Base-by-base conservation (phyloP, 2,329 filamentous ascomycete genomes). In the Colletotrichum aenigma region DNA sequence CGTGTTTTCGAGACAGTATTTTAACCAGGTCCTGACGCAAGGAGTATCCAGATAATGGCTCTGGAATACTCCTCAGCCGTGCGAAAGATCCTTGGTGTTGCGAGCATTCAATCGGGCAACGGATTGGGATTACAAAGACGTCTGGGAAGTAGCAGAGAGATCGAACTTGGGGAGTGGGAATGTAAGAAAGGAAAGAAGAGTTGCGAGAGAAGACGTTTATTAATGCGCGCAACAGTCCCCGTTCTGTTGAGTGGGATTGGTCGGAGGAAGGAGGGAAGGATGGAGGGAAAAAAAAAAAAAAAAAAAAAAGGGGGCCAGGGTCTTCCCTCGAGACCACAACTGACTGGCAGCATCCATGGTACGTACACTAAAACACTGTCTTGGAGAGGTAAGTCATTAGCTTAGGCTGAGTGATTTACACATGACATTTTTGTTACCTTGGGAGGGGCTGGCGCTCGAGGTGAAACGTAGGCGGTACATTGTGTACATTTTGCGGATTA, bases 41-140 rank as follows among this genome's bases (percentile, higher is more conserved):
- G 89, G 89, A 91, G 89, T 90, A 91, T 89, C 89, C 89, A 91
- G 89, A 89, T 78, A 36, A 85, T 81, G 78, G 80, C 82, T 86
- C 89, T 88, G 89, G 86, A 82, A 90, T 91, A 91, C 89, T 90
- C 89, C 89, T 91, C 89, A 91, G 89, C 89, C 89, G 88, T 91
- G 86, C 87, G 87, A 86, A 77, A 83, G 76, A 78, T 81, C 78
- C 73, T 70, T 43, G 48, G 13, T 32, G 38, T 55, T 52, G 69
- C 62, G 30, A 66, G 73, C 75, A 77, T 77, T 71, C 75, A 67
- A 76, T 10, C n/a, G 21, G 18, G 21, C 30, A 34, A 38, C 6
- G 28, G 12, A 48, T 16, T 8, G 15, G 58, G 38, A 58, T 56
- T 43, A 21, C 7, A 43, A 43, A 43, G 34, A 67, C 58, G 48